Percentiles rank a stretch among this genome's conserved stretches.
Evolutionary conservation across 2,329 filamentous ascomycete species (phyloP).

Genomic region (Ciborinia camelliae): DNA sequence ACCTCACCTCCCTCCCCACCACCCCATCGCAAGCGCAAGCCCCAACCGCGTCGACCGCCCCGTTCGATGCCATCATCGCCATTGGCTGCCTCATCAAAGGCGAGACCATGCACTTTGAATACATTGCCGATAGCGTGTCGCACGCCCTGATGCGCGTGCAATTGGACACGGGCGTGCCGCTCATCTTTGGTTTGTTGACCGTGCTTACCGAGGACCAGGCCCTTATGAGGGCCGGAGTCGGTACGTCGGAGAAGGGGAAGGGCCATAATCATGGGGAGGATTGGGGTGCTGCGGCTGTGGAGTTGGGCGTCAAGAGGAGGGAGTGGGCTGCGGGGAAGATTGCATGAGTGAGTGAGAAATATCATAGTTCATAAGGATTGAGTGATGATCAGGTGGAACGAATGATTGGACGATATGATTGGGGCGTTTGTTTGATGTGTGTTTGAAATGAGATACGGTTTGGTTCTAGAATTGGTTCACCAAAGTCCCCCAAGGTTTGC

Average conservation of each 20-base stretch:
- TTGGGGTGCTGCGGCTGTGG: slow-evolving; percentile 92
- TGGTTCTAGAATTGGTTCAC: slow-evolving; percentile 7
- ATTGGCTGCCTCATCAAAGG: slow-evolving; percentile 97
- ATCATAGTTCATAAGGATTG: not conserved
- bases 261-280: slow-evolving; percentile 97
- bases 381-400: not conserved
- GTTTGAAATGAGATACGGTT: not conserved
- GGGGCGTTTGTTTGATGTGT: slow-evolving; percentile 1
- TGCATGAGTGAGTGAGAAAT: slow-evolving; percentile 16
- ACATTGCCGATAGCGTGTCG: slow-evolving; percentile 87
- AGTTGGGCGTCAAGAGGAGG: slow-evolving; percentile 84
- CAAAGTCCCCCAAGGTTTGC: not conserved
- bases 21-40: slow-evolving; percentile 36
- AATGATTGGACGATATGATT: slow-evolving; percentile 5
- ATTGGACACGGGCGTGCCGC: slow-evolving; percentile 81
- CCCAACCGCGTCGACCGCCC: slow-evolving; percentile 47
- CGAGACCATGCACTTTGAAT: slow-evolving; percentile 99
- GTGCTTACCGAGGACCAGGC: slow-evolving; percentile 87
- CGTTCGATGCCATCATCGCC: slow-evolving; percentile 92
- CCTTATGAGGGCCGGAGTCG: slow-evolving; percentile 73
- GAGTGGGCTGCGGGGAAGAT: slow-evolving; percentile 61
- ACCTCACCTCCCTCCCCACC: slow-evolving; percentile 54
- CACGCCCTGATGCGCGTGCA: slow-evolving; percentile 94
- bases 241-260: slow-evolving; percentile 48
- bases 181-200: slow-evolving; percentile 90